Percentiles rank a stretch among this genome's conserved stretches.
Conservation (phyloP, 1,284 basidiomycete species). For the Ceratobasidium sp. region DNA sequence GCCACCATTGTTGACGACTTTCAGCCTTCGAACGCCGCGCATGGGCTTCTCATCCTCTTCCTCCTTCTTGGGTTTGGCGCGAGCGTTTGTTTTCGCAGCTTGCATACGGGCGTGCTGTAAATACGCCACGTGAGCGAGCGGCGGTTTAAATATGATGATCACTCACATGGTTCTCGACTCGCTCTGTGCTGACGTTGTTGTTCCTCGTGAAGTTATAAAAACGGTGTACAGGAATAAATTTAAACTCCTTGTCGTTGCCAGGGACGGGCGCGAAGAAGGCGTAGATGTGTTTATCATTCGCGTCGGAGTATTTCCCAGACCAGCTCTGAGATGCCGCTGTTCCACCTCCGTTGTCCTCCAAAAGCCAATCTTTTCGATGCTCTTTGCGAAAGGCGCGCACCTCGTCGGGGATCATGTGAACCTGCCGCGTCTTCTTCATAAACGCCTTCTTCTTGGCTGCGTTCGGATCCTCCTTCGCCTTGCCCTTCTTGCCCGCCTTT, state of each 20-base stretch:
- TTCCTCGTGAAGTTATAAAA: slow-evolving; percentile 80
- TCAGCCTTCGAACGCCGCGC: slow-evolving; percentile 66
- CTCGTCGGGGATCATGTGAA: slow-evolving; percentile 76
- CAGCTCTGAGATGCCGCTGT: slow-evolving; percentile 65
- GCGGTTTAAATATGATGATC: not conserved
- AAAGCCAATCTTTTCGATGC: slow-evolving; percentile 89
- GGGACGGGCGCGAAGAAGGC: slow-evolving; percentile 50
- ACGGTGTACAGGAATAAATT: slow-evolving; percentile 84
- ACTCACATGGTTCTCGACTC: slow-evolving; percentile 35
- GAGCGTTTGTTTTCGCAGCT: slow-evolving; percentile 31
- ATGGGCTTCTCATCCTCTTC: slow-evolving; percentile 33
- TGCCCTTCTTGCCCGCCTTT: slow-evolving; percentile 53
- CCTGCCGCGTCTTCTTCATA: slow-evolving; percentile 86
- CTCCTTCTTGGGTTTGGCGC: slow-evolving; percentile 35
- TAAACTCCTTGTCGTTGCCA: slow-evolving; percentile 63
- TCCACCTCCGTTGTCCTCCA: slow-evolving; percentile 73
- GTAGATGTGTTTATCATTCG: slow-evolving; percentile 59
- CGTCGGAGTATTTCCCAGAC: slow-evolving; percentile 83
- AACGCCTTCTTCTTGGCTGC: slow-evolving; percentile 73
- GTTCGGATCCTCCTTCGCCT: slow-evolving; percentile 58
- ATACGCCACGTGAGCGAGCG: slow-evolving; percentile 39
- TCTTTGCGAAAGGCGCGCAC: slow-evolving; percentile 76
- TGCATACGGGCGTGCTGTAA: slow-evolving; percentile 36
- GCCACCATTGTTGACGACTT: slow-evolving; percentile 68
- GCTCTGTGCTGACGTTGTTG: slow-evolving; percentile 36